Percentiles rank a stretch among this genome's conserved stretches.
These are phyloP conservation scores for Physocladia obscura DNA, from an alignment of 192 early-diverging fungal species.

Conservation along the genomic window DNA sequence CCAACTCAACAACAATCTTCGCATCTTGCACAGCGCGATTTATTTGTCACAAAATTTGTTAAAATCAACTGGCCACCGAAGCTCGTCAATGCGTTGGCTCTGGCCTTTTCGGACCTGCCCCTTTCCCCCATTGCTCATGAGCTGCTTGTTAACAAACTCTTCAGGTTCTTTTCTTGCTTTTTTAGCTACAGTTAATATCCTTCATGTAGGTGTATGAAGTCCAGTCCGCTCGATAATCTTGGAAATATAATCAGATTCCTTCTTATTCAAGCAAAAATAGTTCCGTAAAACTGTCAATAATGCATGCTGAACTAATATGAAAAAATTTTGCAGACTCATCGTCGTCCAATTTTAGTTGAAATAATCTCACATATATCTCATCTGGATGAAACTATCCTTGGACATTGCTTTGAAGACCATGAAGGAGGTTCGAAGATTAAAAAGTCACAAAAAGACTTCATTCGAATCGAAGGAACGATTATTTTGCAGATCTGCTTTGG, in stretches of 20 bases:
- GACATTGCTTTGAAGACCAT: neutral
- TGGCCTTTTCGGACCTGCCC: slow-evolving; percentile 1
- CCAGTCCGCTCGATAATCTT: neutral
- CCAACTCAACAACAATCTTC: too few species aligned
- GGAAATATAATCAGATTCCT: neutral
- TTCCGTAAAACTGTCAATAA: neutral
- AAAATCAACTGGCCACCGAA: neutral
- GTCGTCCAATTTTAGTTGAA: neutral
- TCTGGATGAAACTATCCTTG: neutral
- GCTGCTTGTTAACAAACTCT: neutral
- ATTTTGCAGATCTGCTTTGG: slow-evolving; percentile 23
- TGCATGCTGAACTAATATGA: neutral
- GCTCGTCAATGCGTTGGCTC: neutral
- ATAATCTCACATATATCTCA: neutral
- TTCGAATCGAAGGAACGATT: slow-evolving; percentile 3
- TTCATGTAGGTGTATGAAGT: neutral
- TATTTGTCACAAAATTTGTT: neutral
- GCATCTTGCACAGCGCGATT: neutral
- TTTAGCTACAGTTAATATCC: neutral
- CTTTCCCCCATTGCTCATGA: neutral
- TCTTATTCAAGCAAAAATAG: slow-evolving; percentile 18
- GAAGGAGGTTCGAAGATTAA: neutral
- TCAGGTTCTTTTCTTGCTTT: neutral
- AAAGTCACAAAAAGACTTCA: neutral
- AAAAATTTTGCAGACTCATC: neutral